Evolutionary conservation across 805 yeast genomes (phyloP).

Genomic region (Kodamaea laetipori): DNA sequence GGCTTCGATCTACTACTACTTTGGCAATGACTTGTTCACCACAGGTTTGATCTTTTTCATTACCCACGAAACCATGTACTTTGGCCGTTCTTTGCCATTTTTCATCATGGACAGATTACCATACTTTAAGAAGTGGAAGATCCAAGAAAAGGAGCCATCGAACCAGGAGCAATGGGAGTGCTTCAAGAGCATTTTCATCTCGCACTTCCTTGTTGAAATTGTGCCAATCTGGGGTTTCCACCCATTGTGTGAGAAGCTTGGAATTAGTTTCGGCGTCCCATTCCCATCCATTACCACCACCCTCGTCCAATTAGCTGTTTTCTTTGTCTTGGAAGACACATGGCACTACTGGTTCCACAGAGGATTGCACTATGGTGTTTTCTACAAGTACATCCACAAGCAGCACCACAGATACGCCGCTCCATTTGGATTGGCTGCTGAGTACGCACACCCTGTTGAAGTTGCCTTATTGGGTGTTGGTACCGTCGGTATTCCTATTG

Average conservation of each 20-base stretch:
- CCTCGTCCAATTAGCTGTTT: constrained; percentile 65
- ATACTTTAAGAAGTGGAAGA: constrained; percentile 81
- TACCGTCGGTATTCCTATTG: constrained; percentile 92
- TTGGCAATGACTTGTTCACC: constrained; percentile 86
- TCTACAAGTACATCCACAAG: constrained; percentile 92
- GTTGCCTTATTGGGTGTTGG: constrained; percentile 90
- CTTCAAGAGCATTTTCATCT: constrained; percentile 75
- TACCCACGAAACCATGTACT: constrained; percentile 86
- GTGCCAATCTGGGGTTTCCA: constrained; percentile 97
- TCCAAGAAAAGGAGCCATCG: constrained; percentile 83
- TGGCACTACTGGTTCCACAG: constrained; percentile 99
- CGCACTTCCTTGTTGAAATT: constrained; percentile 92
- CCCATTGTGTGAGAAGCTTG: constrained; percentile 81
- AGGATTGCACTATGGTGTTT: constrained; percentile 80
- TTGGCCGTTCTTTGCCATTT: constrained; percentile 94
- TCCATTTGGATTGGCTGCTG: constrained; percentile 96
- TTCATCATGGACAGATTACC: constrained; percentile 82
- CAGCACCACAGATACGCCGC: constrained; percentile 98
- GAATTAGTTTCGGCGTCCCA: constrained; percentile 78
- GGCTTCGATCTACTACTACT: constrained; percentile 86
- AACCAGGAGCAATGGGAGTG: constrained; percentile 91
- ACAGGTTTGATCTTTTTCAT: constrained; percentile 84
- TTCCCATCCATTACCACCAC: constrained; percentile 71
- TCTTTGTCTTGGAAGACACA: constrained; percentile 85
- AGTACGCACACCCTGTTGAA: constrained; percentile 96